phyloP scores from a whole-genome alignment of 495 filamentous ascomycete genomes.

The Aspergillus leporis region DNA sequence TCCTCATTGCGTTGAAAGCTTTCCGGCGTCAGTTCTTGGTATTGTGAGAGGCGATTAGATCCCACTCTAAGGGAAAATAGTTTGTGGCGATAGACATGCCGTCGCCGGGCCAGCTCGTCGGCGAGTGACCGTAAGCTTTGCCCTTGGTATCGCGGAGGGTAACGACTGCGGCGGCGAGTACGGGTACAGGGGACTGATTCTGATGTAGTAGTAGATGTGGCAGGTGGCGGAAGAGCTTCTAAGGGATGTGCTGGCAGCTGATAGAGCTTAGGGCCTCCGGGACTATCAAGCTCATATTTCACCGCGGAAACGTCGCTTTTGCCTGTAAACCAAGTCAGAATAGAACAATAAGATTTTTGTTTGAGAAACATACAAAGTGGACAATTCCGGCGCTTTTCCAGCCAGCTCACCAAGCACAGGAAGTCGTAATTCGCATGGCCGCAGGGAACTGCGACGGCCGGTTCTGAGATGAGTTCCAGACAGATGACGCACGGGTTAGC shows the following conservation, averaged over 20 bases:
- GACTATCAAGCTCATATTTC: slow-evolving; percentile 58
- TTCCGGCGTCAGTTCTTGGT: slow-evolving; percentile 70
- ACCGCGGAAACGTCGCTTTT: slow-evolving; percentile 69
- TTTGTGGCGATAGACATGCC: slow-evolving; percentile 72
- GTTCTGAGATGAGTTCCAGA: slow-evolving; percentile 70
- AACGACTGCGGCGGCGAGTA: slow-evolving; percentile 28
- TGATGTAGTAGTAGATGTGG: slow-evolving; percentile 7
- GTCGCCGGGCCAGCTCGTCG: slow-evolving; percentile 65
- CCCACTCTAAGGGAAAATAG: slow-evolving; percentile 86
- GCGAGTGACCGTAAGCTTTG: slow-evolving; percentile 34
- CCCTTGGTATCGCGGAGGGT: neutral
- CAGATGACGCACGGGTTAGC: slow-evolving; percentile 60
- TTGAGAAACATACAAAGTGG: slow-evolving; percentile 61
- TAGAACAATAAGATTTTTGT: neutral
- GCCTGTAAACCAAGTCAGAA: slow-evolving; percentile 34
- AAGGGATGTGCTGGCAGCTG: slow-evolving; percentile 32
- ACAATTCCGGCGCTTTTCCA: slow-evolving; percentile 70
- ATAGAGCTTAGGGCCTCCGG: slow-evolving; percentile 56
- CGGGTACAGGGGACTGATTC: slow-evolving; percentile 1
- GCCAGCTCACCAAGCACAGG: slow-evolving; percentile 80
- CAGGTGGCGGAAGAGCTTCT: slow-evolving; percentile 10
- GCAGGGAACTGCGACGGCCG: slow-evolving; percentile 72
- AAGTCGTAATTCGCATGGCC: slow-evolving; percentile 81
- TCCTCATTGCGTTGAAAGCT: slow-evolving; percentile 63
- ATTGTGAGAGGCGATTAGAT: slow-evolving; percentile 76